Conservation (phyloP, 345 rosid genomes). For the Cardamine chenopodiifolia region DNA sequence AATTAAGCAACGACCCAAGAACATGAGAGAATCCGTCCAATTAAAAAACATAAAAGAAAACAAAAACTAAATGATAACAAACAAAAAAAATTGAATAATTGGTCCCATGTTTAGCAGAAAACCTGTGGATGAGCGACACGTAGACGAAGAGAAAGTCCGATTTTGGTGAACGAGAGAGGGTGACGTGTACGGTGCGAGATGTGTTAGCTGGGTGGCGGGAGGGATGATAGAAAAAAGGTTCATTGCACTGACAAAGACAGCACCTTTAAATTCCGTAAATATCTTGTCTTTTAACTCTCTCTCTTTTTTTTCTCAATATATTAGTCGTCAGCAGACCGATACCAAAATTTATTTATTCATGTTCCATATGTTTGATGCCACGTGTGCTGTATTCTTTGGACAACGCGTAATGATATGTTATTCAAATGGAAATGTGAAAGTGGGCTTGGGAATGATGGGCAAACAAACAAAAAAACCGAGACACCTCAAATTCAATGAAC, state of each 20-base stretch:
- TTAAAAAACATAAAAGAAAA: not conserved
- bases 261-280: slow-evolving; percentile 34
- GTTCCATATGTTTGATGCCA: slow-evolving; percentile 35
- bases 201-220: slow-evolving; percentile 38
- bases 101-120: slow-evolving; percentile 3
- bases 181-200: slow-evolving; percentile 45
- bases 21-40: slow-evolving; percentile 26
- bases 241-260: slow-evolving; percentile 42
- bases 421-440: slow-evolving; percentile 27
- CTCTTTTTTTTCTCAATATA: not conserved
- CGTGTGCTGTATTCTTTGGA: slow-evolving; percentile 36
- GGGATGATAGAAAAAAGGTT: slow-evolving; percentile 28
- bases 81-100: too few species aligned
- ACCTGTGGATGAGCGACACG: slow-evolving; percentile 34
- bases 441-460: slow-evolving; percentile 26
- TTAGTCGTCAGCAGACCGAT: slow-evolving; percentile 20
- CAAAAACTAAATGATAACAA: too few species aligned
- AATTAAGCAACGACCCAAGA: slow-evolving; percentile 17
- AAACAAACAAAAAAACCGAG: slow-evolving; percentile 25
- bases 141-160: slow-evolving; percentile 28
- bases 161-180: slow-evolving; percentile 27
- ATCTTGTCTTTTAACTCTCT: slow-evolving; percentile 37
- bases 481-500: slow-evolving; percentile 36
- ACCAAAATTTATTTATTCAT: not conserved
- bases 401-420: slow-evolving; percentile 22